Base-by-base conservation (phyloP, 805 yeast genomes). In the Saccharomyces eubayanus region DNA sequence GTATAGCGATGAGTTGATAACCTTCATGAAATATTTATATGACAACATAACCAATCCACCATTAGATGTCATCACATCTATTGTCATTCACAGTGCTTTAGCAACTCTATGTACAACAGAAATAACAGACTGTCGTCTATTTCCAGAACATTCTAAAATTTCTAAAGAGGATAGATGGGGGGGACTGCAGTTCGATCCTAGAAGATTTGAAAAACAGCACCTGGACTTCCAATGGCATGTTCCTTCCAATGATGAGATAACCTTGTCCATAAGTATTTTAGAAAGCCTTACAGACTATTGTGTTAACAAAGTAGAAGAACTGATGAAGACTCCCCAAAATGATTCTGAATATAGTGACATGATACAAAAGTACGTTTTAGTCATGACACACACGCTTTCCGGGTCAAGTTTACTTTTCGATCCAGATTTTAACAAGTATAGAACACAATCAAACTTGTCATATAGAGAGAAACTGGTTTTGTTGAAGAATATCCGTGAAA, bases 391-490 rank as follows among this genome's bases (percentile, higher is more conserved):
- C 55, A 72, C 82, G 0, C 59, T 85, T 3, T 81, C 91, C 46
- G 96, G 97, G 28, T 72, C 82, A 8, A 79, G 96, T 31, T 75
- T 78, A 47, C 71, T 90, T 40, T 80, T 87, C 61, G 96, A 89
- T 64, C 88, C 95, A 0, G 81, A 83, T 12, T 85, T 75, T 59
- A 75, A 77, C 47, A 80, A 59, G 47, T 55, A 58, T 43, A 58
- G 56, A 11, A 54, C 62, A 6, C 55, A 59, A 49, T 49, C 43
- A 16, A 36, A 36, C 43, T 16, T 36, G 12, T 36, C 55, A 16
- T 60, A 62, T 30, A 55, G 55, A 46, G 56, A 53, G 47, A 71
- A 65, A 53, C 52, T 72, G 11, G 40, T 68, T 51, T 62, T 72
- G 14, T 51, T 74, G 51, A 72, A 70, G 41, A 71, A 71, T n/a